Evolutionary conservation across 805 yeast genomes (phyloP), one percentile per base, ranked within the genome.

Genomic region (Lipomyces yamanashiensis): DNA sequence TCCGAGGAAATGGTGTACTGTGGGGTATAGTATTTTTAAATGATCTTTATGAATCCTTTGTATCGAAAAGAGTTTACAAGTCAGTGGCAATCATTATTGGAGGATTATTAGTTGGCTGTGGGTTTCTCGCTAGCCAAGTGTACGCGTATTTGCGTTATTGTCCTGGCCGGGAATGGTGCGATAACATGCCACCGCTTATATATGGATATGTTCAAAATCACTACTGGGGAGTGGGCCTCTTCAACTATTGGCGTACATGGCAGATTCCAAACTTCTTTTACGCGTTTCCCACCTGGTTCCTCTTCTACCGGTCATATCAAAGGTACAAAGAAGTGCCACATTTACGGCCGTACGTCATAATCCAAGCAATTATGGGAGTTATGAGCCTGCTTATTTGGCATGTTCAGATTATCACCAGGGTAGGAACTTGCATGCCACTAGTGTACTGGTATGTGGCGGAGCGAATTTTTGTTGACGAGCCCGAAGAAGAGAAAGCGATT

Each of bases 151-250:
- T 50, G 2, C 70, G 71, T 15, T 87, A 84, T 66, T 95, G 99
- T 73, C 89, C 91, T 0, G 81, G 91, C 62, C 86, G 89, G 7
- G 89, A 82, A 64, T 93, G 98, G 98, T 93, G 99, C 74, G 64
- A 77, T 13, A 67, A 77, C 4, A 62, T 67, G 2, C 57, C 89
- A 0, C 90, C 89, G 7, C 82, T 87, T 23, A 78, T 93, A 13
- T 86, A 86, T 70, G 74, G 83, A 2, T 90, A 81, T 74, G 89
- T 96, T 7, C 99, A 95, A 75, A 63, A 76, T 1, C 80, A 85
- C 67, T 92, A 93, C 74, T 95, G 99, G 99, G 61, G 64, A 69
- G 82, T 80, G 50, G 98, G 99, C 0, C 84, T 92, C 58, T 74
- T 95, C 61, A 79, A 76, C 47, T 95, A 95, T 76, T 95, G 97